Conservation (phyloP, 345 rosid genomes). For the Syzygium oleosum region DNA sequence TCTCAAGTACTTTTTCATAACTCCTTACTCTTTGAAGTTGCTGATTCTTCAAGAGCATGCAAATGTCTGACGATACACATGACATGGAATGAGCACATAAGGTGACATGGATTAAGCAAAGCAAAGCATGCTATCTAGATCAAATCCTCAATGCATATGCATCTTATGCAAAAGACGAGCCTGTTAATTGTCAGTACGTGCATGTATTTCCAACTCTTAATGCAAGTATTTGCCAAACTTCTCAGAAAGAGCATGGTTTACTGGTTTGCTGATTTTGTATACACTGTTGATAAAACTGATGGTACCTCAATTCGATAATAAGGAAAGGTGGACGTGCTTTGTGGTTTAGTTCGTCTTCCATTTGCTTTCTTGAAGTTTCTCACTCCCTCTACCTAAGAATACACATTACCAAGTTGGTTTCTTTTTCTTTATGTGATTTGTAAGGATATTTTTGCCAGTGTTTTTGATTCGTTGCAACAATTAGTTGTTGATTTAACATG, state of each 20-base stretch:
- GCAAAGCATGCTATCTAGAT: not conserved
- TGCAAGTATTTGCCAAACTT: not conserved
- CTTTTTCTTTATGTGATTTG: too few relatives aligned
- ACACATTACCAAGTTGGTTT: not conserved
- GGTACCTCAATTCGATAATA: not conserved
- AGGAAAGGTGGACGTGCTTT: not conserved
- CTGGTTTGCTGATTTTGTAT: not conserved
- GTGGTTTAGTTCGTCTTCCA: not conserved
- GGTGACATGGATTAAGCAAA: not conserved
- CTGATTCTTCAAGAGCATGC: not conserved
- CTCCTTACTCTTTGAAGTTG: not conserved
- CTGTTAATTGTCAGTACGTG: not conserved
- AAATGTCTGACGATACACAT: too few relatives aligned
- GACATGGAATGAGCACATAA: not conserved
- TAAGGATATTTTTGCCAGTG: not conserved
- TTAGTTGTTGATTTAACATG: not conserved
- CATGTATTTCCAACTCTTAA: not conserved
- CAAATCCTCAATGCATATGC: too few relatives aligned
- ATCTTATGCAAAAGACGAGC: too few relatives aligned
- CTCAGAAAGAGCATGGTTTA: not conserved
- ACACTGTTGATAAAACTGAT: not conserved
- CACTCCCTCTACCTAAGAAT: not conserved
- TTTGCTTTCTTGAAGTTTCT: too few relatives aligned
- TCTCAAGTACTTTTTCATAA: not conserved
- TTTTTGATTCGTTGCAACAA: not conserved